Percentiles rank a stretch among this genome's conserved stretches.
These are phyloP conservation scores for Eimeria zaria DNA, from an alignment of 169 alveolate genomes.

Conservation along the genomic window DNA sequence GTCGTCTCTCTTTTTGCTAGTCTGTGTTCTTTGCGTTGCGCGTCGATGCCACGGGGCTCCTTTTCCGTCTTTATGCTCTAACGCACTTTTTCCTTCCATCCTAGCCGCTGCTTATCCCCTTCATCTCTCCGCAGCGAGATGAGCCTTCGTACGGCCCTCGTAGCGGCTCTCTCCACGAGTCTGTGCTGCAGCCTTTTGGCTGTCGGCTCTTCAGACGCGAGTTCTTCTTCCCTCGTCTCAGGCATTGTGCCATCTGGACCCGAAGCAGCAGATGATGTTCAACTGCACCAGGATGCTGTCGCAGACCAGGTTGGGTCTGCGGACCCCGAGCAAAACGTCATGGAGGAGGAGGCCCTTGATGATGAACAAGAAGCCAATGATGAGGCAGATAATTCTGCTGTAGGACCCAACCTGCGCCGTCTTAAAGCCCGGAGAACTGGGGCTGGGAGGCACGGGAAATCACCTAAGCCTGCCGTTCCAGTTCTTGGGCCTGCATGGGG, in stretches of 20 bases:
- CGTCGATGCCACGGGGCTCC: slow-evolving; percentile 4
- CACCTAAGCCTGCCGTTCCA: background rate
- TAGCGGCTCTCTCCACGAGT: slow-evolving; percentile 45
- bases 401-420: slow-evolving; percentile 56
- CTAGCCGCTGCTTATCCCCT: slow-evolving; percentile 17
- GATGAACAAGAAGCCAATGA: background rate
- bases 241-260: background rate
- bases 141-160: slow-evolving; percentile 35
- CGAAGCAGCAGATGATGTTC: slow-evolving; percentile 5
- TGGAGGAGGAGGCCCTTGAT: background rate
- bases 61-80: background rate
- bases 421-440: slow-evolving; percentile 21
- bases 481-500: background rate
- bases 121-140: slow-evolving; percentile 30
- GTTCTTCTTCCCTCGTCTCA: background rate
- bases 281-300: background rate
- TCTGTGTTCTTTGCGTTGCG: background rate
- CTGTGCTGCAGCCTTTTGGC: slow-evolving; percentile 67
- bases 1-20: background rate
- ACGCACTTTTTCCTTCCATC: background rate
- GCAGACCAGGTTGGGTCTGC: background rate
- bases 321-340: background rate
- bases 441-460: background rate
- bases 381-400: background rate
- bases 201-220: slow-evolving; percentile 6